These are phyloP conservation scores for Rhododendron vialii DNA, from an alignment of 148 eudicot species.

Conservation along the genomic window DNA sequence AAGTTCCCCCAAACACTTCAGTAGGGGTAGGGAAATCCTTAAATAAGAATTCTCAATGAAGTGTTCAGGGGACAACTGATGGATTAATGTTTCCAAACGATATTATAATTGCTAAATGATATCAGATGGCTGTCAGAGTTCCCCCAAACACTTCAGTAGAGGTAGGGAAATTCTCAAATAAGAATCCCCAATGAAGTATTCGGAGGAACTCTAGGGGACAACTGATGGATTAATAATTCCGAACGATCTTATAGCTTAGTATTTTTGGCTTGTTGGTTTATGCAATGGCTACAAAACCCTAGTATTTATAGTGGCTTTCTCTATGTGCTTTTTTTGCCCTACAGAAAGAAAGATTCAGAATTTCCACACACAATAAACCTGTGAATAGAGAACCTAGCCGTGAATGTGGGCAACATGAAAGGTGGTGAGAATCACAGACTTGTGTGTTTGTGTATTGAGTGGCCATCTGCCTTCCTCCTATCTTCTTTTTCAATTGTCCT, in stretches of 20 bases:
- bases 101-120: background rate
- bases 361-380: background rate
- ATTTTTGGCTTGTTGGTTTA: background rate
- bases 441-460: background rate
- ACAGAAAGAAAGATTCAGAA: background rate
- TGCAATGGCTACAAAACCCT: background rate
- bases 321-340: background rate
- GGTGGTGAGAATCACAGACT: background rate
- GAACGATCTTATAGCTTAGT: too few relatives aligned
- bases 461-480: background rate
- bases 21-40: background rate
- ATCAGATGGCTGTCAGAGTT: background rate
- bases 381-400: slow-evolving; percentile 16
- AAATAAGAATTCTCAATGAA: background rate
- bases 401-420: slow-evolving; percentile 8
- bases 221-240: too few relatives aligned
- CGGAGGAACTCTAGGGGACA: background rate
- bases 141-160: background rate
- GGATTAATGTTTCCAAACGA: background rate
- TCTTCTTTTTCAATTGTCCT: background rate
- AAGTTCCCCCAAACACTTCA: background rate
- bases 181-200: background rate
- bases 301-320: background rate
- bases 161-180: background rate
- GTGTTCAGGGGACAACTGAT: background rate